Evolutionary conservation across 139 green algal species (phyloP).

Genomic region (Micractinium sp.): DNA sequence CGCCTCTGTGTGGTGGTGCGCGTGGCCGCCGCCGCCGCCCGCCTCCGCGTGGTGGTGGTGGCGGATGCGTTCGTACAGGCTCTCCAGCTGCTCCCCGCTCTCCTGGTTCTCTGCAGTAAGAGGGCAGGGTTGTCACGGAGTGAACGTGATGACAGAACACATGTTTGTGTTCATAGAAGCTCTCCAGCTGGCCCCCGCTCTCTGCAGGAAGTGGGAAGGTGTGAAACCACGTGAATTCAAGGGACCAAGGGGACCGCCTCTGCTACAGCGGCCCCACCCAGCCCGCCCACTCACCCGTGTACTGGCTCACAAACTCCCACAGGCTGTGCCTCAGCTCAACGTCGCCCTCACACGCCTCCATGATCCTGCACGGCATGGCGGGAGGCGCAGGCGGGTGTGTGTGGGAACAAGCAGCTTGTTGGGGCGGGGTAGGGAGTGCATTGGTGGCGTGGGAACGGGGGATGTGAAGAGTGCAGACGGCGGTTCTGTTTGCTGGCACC

Average conservation of each 20-base stretch:
- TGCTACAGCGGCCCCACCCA: too few relatives aligned
- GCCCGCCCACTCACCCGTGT: conserved; percentile 16
- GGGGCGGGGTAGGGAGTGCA: background rate
- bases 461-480: too few relatives aligned
- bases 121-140: background rate
- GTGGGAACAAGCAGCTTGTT: too few relatives aligned
- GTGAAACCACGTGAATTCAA: background rate
- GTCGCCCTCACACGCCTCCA: background rate
- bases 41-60: background rate
- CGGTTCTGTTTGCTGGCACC: too few relatives aligned
- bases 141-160: background rate
- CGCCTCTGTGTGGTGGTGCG: background rate
- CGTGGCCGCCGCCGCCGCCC: background rate
- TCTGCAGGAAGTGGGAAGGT: background rate
- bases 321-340: conserved; percentile 18
- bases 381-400: background rate
- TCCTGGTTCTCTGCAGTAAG: conserved; percentile 52
- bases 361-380: background rate
- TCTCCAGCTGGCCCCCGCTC: background rate
- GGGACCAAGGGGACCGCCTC: background rate
- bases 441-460: background rate
- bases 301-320: conserved; percentile 47
- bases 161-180: background rate
- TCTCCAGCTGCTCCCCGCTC: conserved; percentile 45
- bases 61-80: conserved; percentile 24